A percentile compares a stretch with the other conserved stretches of the same genome.
phyloP scores from a whole-genome alignment of 495 filamentous ascomycete species.

The Hypoxylon lienhwacheense region DNA sequence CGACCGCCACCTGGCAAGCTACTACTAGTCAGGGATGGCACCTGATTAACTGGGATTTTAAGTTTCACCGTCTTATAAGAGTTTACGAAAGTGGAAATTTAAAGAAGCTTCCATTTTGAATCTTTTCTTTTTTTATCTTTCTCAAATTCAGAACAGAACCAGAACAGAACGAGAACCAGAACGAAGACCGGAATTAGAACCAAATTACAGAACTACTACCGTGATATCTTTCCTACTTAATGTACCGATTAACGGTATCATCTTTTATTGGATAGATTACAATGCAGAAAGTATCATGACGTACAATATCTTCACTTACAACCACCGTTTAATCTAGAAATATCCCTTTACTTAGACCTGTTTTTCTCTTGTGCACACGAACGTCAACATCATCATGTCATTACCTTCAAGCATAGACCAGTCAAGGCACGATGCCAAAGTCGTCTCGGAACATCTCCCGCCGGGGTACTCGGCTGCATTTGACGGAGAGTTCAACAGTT shows the following conservation, averaged over 20 bases:
- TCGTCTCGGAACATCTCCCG: conserved; percentile 50
- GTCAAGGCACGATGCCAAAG: conserved; percentile 37
- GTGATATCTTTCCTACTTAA: too few species aligned
- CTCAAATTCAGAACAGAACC: neutral
- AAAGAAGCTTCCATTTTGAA: conserved; percentile 11
- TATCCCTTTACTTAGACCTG: conserved; percentile 3
- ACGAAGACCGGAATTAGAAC: too few species aligned
- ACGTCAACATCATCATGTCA: conserved; percentile 8
- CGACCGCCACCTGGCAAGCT: conserved; percentile 14
- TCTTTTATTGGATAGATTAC: too few species aligned
- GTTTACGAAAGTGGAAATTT: conserved; percentile 13
- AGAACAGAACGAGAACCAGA: too few species aligned
- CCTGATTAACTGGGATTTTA: conserved; percentile 11
- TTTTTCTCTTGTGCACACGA: neutral
- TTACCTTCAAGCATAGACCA: conserved; percentile 21
- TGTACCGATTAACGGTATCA: too few species aligned
- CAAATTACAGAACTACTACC: too few species aligned
- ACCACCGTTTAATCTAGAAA: too few species aligned
- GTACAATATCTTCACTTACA: too few species aligned
- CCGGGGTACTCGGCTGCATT: conserved; percentile 51
- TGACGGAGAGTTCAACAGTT: conserved; percentile 25
- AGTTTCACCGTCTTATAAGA: conserved; percentile 29
- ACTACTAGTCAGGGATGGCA: conserved; percentile 22
- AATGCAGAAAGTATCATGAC: too few species aligned
- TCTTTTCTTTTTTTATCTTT: too few species aligned